phyloP scores from a whole-genome alignment of 192 early-diverging fungal genomes.

The Backusella tuberculispora region DNA sequence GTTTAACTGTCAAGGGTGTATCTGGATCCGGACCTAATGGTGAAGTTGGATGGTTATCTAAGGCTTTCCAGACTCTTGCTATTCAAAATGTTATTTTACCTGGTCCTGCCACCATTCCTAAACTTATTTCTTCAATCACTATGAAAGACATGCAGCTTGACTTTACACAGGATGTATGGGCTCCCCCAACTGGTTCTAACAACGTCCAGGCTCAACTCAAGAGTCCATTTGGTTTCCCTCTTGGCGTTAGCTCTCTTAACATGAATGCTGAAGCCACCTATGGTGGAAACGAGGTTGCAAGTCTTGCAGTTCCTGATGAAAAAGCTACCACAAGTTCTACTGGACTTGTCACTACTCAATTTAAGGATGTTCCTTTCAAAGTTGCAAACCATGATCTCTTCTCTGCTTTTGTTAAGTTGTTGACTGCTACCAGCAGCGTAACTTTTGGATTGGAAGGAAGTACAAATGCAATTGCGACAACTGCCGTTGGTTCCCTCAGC shows the following conservation, averaged over 20 bases:
- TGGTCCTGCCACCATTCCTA: constrained; percentile 31
- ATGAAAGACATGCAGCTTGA: constrained; percentile 52
- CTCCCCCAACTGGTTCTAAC: constrained; percentile 48
- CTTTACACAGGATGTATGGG: constrained; percentile 51
- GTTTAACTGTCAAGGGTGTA: constrained; percentile 35
- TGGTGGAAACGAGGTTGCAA: constrained; percentile 25
- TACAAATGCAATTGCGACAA: constrained; percentile 37
- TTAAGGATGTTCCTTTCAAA: constrained; percentile 39
- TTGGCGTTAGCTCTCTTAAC: constrained; percentile 46
- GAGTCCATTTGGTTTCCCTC: constrained; percentile 48
- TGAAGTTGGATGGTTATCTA: constrained; percentile 41
- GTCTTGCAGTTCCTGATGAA: constrained; percentile 32
- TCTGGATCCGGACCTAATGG: constrained; percentile 39
- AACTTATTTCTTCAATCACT: constrained; percentile 44
- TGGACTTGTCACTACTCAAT: constrained; percentile 31
- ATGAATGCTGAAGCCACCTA: constrained; percentile 43
- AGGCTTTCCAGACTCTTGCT: constrained; percentile 49
- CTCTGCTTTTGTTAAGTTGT: constrained; percentile 31
- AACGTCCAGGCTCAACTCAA: constrained; percentile 43
- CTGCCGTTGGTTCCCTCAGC: constrained; percentile 43
- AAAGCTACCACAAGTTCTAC: constrained; percentile 28
- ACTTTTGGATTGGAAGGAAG: constrained; percentile 33
- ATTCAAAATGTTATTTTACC: constrained; percentile 42
- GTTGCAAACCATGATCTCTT: constrained; percentile 34
- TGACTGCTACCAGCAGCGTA: constrained; percentile 27